Percentiles rank a stretch among this genome's conserved stretches.
Conservation (phyloP, 208 protist species). For the Leishmania tarentolae region DNA sequence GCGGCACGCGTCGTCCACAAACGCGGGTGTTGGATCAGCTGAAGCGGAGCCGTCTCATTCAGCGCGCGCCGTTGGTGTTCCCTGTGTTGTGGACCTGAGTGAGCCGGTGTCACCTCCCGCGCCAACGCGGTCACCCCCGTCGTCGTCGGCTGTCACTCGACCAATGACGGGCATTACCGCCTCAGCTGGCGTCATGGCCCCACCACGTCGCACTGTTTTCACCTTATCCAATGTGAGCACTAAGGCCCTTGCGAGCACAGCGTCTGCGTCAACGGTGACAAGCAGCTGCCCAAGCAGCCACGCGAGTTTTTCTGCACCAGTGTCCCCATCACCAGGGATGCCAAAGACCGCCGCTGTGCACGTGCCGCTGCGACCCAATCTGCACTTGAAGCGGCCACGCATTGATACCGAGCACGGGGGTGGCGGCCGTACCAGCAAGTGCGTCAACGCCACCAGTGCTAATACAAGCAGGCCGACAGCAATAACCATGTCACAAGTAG, state of each 20-base stretch:
- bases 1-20: conserved; percentile 8
- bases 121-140: neutral
- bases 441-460: neutral
- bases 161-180: neutral
- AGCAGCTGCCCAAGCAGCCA: neutral
- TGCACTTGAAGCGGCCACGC: conserved; percentile 33
- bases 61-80: neutral
- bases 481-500: neutral
- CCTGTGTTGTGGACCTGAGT: conserved; percentile 19
- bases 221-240: conserved; percentile 15
- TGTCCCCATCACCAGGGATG: neutral
- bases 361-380: conserved; percentile 19
- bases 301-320: too few relatives aligned
- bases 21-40: neutral
- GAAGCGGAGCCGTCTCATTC: neutral
- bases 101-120: neutral
- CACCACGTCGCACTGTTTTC: conserved; percentile 38
- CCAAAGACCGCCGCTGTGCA: conserved; percentile 8
- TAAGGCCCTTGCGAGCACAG: neutral
- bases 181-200: neutral
- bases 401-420: neutral
- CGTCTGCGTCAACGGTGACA: neutral
- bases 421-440: neutral
- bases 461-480: neutral
- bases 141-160: neutral